Conservation (phyloP, 129 eudicot species). For the Smallanthus sonchifolius region DNA sequence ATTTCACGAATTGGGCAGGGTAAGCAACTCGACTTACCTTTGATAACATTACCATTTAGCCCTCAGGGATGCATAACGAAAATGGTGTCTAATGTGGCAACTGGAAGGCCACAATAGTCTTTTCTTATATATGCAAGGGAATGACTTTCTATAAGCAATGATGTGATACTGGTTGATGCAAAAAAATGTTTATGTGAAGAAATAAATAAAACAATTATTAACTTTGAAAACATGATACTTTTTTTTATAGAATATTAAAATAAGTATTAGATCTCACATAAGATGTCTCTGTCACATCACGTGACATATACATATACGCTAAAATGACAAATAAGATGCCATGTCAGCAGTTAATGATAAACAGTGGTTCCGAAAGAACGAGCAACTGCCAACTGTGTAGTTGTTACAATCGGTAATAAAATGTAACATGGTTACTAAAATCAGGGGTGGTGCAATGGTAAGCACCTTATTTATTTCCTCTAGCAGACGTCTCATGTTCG, state of each 20-base stretch:
- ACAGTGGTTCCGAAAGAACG: not conserved
- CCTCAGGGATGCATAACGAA: not conserved
- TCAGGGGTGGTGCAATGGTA: too few species aligned
- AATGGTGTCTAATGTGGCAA: not conserved
- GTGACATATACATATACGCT: not conserved
- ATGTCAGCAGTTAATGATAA: not conserved
- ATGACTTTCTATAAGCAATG: not conserved
- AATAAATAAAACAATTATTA: too few species aligned
- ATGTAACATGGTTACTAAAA: not conserved
- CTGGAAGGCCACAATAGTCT: not conserved
- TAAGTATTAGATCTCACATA: not conserved
- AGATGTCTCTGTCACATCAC: not conserved
- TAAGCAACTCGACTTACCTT: conserved; percentile 19
- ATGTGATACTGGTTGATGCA: not conserved
- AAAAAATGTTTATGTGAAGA: not conserved
- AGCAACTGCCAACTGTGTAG: not conserved
- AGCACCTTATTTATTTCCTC: too few species aligned
- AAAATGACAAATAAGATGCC: not conserved
- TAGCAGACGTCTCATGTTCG: too few species aligned
- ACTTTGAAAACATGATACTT: too few species aligned
- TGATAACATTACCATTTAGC: not conserved
- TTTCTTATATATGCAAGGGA: not conserved
- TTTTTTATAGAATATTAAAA: too few species aligned
- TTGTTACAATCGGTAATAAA: not conserved
- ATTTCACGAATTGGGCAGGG: conserved; percentile 88